Conservation (phyloP, 2,329 filamentous ascomycete species). For the Sporothrix inflata region DNA sequence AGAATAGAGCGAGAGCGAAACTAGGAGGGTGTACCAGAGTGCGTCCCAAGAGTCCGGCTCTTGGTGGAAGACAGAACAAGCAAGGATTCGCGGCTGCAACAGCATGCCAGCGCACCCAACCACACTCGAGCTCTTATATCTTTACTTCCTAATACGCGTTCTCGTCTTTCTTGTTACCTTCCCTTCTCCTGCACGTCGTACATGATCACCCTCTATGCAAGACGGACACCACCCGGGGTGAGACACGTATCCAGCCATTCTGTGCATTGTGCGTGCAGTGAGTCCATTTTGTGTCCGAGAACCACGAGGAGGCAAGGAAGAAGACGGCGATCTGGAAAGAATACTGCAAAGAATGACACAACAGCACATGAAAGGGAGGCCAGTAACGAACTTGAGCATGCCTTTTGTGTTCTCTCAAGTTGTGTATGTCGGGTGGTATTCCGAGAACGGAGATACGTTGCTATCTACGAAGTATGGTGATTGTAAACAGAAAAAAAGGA, state of each 20-base stretch:
- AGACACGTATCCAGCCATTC: conserved; percentile 13
- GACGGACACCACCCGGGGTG: not conserved
- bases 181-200: not conserved
- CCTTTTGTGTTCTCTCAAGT: not conserved
- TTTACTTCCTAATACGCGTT: not conserved
- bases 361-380: too few relatives aligned
- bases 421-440: too few relatives aligned
- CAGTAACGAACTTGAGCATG: not conserved
- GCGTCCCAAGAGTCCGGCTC: not conserved
- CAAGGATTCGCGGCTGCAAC: not conserved
- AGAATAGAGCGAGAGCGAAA: not conserved
- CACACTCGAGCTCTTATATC: not conserved
- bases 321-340: not conserved
- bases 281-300: not conserved
- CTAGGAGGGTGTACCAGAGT: too few relatives aligned
- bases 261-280: not conserved
- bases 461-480: too few relatives aligned
- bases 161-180: not conserved
- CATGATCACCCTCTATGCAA: not conserved
- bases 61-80: not conserved
- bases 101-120: not conserved
- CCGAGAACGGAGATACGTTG: too few relatives aligned
- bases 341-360: not conserved
- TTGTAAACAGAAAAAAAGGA: too few relatives aligned
- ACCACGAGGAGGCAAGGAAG: conserved; percentile 15